Evolutionary conservation across 140 eudicot genomes (phyloP).

Genomic region (Anethum foeniculum): DNA sequence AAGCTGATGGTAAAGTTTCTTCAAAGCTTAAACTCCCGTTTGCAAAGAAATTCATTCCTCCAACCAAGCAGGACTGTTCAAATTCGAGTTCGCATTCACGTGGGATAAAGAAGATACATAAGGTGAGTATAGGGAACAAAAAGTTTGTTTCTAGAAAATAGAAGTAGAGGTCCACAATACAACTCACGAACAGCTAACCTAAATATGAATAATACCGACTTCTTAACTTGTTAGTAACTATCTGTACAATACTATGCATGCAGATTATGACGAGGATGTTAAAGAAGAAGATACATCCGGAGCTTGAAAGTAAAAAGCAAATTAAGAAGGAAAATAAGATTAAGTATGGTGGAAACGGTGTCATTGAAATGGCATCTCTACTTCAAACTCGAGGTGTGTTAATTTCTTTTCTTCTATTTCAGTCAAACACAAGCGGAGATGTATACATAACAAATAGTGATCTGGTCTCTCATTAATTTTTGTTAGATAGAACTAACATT

Average conservation of each 20-base stretch:
- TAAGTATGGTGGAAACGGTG: neutral
- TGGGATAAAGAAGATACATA: constrained; percentile 40
- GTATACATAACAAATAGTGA: neutral
- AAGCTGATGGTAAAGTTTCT: constrained; percentile 4
- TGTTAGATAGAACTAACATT: neutral
- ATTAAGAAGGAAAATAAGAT: constrained; percentile 17
- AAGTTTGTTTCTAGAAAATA: neutral
- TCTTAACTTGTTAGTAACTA: neutral
- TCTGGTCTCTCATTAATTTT: neutral
- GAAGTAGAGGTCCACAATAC: neutral
- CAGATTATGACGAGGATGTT: constrained; percentile 54
- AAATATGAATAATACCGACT: neutral
- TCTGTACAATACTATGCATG: neutral
- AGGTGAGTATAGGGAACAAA: constrained; percentile 23
- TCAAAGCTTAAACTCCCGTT: constrained; percentile 24
- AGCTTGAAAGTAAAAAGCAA: constrained; percentile 21
- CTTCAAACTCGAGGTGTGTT: constrained; percentile 26
- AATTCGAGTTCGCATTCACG: constrained; percentile 25
- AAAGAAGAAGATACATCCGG: constrained; percentile 61
- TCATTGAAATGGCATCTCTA: constrained; percentile 18
- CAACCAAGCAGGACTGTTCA: constrained; percentile 21
- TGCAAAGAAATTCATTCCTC: constrained; percentile 32
- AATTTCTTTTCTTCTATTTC: neutral
- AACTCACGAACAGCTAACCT: neutral
- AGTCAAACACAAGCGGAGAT: neutral